These are phyloP conservation scores for Plenodomus biglobosus DNA, from an alignment of 2,329 filamentous ascomycete genomes.

Conservation along the genomic window DNA sequence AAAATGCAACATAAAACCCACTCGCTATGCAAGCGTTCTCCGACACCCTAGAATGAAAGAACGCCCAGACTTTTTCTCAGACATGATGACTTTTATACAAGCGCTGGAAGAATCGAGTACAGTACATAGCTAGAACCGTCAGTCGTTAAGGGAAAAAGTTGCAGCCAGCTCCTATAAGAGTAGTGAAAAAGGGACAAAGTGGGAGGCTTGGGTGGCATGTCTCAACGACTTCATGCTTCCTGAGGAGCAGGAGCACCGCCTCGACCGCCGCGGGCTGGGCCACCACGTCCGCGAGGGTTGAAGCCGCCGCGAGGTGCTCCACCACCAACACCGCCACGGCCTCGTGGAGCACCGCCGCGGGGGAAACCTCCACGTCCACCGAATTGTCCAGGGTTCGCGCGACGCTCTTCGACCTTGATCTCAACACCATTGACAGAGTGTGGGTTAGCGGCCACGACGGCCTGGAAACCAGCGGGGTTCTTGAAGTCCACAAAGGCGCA, in stretches of 20 bases:
- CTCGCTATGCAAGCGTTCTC: conserved; percentile 44
- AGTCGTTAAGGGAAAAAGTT: conserved; percentile 35
- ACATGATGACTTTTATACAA: conserved; percentile 44
- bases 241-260: conserved; percentile 35
- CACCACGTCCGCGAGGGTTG: conserved; percentile 68
- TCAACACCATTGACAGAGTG: conserved; percentile 80
- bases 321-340: conserved; percentile 61
- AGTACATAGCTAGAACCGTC: conserved; percentile 43
- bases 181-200: conserved; percentile 9
- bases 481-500: conserved; percentile 96
- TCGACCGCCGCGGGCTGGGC: conserved; percentile 57
- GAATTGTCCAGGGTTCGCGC: conserved; percentile 54
- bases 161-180: conserved; percentile 15
- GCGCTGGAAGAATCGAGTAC: conserved; percentile 39
- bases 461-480: conserved; percentile 75
- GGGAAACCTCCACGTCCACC: conserved; percentile 41
- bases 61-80: conserved; percentile 42
- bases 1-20: conserved; percentile 39
- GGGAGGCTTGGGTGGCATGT: conserved; percentile 2
- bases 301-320: conserved; percentile 69
- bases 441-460: conserved; percentile 80
- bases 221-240: conserved; percentile 32
- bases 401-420: conserved; percentile 86
- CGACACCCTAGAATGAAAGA: conserved; percentile 30
- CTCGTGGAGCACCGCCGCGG: conserved; percentile 51